Evolutionary conservation across 2,329 filamentous ascomycete genomes (phyloP), one percentile per base, ranked within the genome.

Genomic region (Aspergillus hortae): DNA sequence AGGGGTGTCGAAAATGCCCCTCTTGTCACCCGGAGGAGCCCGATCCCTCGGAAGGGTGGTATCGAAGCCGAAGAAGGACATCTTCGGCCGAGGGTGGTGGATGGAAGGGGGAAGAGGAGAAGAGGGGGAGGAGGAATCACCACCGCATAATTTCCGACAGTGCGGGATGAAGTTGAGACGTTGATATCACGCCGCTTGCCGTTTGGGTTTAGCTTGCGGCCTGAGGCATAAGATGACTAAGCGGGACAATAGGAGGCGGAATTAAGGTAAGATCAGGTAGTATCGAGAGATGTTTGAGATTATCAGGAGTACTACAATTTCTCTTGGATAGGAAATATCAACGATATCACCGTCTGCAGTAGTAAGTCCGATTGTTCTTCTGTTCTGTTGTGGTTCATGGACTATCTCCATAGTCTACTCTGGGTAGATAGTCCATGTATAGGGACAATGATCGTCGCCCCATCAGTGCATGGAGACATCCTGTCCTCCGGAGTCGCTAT

Each of bases 31-130:
- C 62, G 79, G 74, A 62, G 88, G 84, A 67, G 91, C 88, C 61
- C 82, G 77, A 70, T 86, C 83, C 67, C 79, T 76, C 46, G 84
- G 84, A 27, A 86, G 81, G 57, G 80, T 81, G 52, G 87, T 79
- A 68, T 95, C 87, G 73, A 95, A 92, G 61, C 90, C 89, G 74
- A 96, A 96, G 79, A 96, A 96, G 32, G 91, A 92, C 92, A 96
- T 94, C 61, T 61, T 64, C 64, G 61, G 59, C 58, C 15, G 19
- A 42, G 11, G 38, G 19, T 17, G 40, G 40, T 19, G 40, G 40
- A 17, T 42, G 52, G 23, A 51, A 51, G 48, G 46, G 48, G 33
- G 46, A 55, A 55, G 49, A 46, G 53, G 40, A 52, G 52, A 41
- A 48, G 56, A 52, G 56, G 51, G 53, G 50, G 52, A 51, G 46